phyloP scores from a whole-genome alignment of 2,329 filamentous ascomycete genomes.

The Cadophora luteo-olivacea region DNA sequence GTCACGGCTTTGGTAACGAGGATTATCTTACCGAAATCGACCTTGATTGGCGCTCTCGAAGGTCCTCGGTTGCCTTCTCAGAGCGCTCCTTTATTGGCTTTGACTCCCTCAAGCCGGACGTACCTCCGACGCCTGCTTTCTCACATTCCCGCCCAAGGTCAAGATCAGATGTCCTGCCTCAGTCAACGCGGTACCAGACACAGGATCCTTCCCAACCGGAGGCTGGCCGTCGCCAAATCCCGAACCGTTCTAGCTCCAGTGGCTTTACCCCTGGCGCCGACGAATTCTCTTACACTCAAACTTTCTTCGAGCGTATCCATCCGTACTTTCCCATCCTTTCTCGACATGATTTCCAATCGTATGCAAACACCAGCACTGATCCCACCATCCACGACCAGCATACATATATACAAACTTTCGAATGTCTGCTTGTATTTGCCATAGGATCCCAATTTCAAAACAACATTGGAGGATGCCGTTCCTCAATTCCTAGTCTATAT shows the following conservation, averaged over 20 bases:
- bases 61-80: conserved; percentile 10
- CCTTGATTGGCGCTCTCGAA: neutral
- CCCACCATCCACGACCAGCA: neutral
- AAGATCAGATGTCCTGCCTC: conserved; percentile 17
- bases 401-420: neutral
- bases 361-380: neutral
- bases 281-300: neutral
- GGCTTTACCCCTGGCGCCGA: conserved; percentile 5
- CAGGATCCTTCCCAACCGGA: neutral
- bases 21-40: neutral
- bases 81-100: neutral
- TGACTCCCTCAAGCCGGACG: neutral
- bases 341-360: neutral
- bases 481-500: neutral
- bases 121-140: neutral
- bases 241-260: neutral
- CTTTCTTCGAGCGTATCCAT: conserved; percentile 11
- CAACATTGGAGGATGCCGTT: neutral
- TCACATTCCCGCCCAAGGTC: conserved; percentile 8
- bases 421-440: neutral
- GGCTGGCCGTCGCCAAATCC: neutral
- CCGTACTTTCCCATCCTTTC: conserved; percentile 12
- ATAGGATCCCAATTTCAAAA: conserved; percentile 12
- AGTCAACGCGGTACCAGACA: neutral
- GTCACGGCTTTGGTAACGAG: conserved; percentile 7